Conservation (phyloP, 1,284 basidiomycete species). For the Puccinia horiana region DNA sequence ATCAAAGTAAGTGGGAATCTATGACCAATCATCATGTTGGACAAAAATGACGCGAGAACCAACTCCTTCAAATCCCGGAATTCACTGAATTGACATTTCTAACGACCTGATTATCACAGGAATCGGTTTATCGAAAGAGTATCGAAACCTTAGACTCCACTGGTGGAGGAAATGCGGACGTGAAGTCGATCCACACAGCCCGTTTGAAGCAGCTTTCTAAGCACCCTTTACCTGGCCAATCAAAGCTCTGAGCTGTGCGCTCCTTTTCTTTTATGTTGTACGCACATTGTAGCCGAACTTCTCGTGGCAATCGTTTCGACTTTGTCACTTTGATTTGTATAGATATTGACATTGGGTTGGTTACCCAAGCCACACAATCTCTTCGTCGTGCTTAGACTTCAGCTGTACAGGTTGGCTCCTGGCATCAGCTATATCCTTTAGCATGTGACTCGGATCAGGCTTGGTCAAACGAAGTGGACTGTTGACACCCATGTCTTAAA, state of each 20-base stretch:
- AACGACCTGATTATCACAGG: neutral
- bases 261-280: neutral
- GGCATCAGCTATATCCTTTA: neutral
- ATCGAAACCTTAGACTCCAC: conserved; percentile 10
- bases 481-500: neutral
- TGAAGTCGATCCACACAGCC: conserved; percentile 8
- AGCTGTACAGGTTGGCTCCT: neutral
- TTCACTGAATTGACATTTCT: neutral
- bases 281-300: neutral
- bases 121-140: conserved; percentile 15
- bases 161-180: neutral
- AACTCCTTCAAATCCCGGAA: neutral
- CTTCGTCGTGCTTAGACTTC: neutral
- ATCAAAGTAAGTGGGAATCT: conserved; percentile 36
- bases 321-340: neutral
- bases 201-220: conserved; percentile 10
- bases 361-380: neutral
- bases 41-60: neutral
- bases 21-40: neutral
- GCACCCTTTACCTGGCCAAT: neutral
- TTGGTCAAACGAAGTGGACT: neutral
- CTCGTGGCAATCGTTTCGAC: neutral
- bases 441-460: neutral
- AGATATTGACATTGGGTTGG: neutral
- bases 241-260: neutral